Conservation (phyloP, 257 asterid species). For the Lycium barbarum region DNA sequence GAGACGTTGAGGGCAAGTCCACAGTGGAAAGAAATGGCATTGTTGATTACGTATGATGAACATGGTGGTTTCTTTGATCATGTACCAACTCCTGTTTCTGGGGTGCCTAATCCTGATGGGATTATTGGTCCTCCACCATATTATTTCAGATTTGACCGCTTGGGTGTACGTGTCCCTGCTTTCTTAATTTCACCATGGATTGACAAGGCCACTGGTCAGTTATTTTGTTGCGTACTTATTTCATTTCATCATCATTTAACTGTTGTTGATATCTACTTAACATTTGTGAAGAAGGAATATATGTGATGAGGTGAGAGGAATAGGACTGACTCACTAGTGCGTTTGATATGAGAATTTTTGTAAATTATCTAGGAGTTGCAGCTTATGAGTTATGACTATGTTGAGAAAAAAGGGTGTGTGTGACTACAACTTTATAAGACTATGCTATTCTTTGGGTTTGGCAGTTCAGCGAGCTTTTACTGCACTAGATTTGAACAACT, state of each 20-base stretch:
- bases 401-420: not conserved
- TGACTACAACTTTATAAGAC: not conserved
- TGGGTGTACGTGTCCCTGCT: conserved; percentile 94
- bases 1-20: conserved; percentile 89
- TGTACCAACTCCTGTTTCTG: conserved; percentile 87
- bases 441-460: not conserved
- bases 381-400: not conserved
- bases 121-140: conserved; percentile 89
- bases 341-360: not conserved
- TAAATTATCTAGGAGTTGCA: not conserved
- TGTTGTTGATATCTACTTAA: not conserved
- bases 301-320: not conserved
- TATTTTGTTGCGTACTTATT: not conserved
- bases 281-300: not conserved
- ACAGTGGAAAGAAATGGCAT: conserved; percentile 93
- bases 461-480: not conserved
- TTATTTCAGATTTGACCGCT: conserved; percentile 79
- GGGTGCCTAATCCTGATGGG: conserved; percentile 98
- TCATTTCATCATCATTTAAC: not conserved
- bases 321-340: not conserved
- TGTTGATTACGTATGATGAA: conserved; percentile 91
- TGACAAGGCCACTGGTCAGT: conserved; percentile 84
- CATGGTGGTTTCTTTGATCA: conserved; percentile 98
- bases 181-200: conserved; percentile 93
- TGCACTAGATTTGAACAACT: not conserved